These are phyloP conservation scores for Ascochyta fabae DNA, from an alignment of 2,329 filamentous ascomycete species.

Conservation along the genomic window DNA sequence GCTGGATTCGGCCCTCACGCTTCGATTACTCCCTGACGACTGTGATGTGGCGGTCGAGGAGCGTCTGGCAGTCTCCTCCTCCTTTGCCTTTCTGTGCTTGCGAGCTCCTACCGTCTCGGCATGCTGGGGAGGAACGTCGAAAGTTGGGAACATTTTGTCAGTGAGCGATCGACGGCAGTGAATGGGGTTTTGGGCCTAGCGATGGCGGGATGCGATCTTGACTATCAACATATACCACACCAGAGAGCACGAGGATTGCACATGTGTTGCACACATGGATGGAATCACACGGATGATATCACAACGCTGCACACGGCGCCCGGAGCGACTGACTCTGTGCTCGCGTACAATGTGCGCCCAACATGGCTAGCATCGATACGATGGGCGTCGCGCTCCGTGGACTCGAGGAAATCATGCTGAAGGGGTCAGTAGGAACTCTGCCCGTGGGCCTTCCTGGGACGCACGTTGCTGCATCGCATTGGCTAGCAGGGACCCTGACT, in stretches of 20 bases:
- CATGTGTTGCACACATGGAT: conserved; percentile 16
- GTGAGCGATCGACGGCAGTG: conserved; percentile 9
- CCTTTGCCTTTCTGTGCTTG: conserved; percentile 30
- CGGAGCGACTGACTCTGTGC: conserved; percentile 18
- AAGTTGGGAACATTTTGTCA: conserved; percentile 35
- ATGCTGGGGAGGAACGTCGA: conserved; percentile 34
- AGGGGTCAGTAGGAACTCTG: conserved; percentile 1
- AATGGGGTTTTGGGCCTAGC: conserved; percentile 12
- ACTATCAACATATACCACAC: conserved; percentile 16
- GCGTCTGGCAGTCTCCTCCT: conserved; percentile 26
- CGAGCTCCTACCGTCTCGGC: conserved; percentile 36
- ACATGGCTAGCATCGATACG: conserved; percentile 17
- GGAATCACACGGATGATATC: conserved; percentile 20
- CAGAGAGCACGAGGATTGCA: conserved; percentile 14
- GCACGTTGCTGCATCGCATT: conserved; percentile 14
- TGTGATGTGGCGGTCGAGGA: conserved; percentile 30
- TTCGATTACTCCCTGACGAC: conserved; percentile 30
- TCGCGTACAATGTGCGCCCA: conserved; percentile 16
- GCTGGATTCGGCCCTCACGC: conserved; percentile 14
- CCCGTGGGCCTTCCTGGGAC: not conserved
- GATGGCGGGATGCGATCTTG: conserved; percentile 7
- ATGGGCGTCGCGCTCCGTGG: conserved; percentile 15
- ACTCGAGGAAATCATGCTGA: not conserved
- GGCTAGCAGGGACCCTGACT: conserved; percentile 15
- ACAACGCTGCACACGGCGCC: conserved; percentile 15